These are phyloP conservation scores for Epichloe gansuensis DNA, from an alignment of 2,329 filamentous ascomycete species.

Conservation along the genomic window DNA sequence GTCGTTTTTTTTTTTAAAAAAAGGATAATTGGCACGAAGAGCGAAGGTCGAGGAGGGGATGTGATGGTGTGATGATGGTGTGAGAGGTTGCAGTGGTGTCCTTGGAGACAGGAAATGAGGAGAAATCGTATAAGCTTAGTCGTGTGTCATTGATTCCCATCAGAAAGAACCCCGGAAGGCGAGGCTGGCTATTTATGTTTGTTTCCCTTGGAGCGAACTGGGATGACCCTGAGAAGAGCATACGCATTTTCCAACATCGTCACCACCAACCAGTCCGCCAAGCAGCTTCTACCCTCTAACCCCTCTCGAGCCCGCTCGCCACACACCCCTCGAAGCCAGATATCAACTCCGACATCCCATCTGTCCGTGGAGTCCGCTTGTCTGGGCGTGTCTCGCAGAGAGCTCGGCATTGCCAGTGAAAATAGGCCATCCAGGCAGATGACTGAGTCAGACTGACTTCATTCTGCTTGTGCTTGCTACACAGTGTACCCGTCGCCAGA, in stretches of 20 bases:
- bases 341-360: neutral
- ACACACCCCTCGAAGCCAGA: neutral
- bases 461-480: neutral
- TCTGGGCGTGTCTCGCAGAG: slow-evolving; percentile 4
- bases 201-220: neutral
- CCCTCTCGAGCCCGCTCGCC: neutral
- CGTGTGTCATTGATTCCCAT: neutral
- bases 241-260: neutral
- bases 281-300: neutral
- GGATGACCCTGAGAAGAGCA: neutral
- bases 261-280: neutral
- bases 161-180: neutral
- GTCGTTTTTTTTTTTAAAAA: neutral
- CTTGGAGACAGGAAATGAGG: neutral
- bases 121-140: neutral
- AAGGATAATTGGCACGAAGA: too few relatives aligned
- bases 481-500: neutral
- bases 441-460: neutral
- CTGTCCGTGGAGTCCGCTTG: slow-evolving; percentile 2
- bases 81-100: neutral
- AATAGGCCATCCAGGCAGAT: neutral
- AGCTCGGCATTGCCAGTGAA: slow-evolving; percentile 5
- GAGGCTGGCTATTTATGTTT: slow-evolving; percentile 4
- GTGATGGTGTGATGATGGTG: neutral
- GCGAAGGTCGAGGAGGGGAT: too few relatives aligned